Percentiles rank a stretch among this genome's conserved stretches.
Evolutionary conservation across 805 yeast genomes (phyloP).

Genomic region (Candida sakaeoensis): DNA sequence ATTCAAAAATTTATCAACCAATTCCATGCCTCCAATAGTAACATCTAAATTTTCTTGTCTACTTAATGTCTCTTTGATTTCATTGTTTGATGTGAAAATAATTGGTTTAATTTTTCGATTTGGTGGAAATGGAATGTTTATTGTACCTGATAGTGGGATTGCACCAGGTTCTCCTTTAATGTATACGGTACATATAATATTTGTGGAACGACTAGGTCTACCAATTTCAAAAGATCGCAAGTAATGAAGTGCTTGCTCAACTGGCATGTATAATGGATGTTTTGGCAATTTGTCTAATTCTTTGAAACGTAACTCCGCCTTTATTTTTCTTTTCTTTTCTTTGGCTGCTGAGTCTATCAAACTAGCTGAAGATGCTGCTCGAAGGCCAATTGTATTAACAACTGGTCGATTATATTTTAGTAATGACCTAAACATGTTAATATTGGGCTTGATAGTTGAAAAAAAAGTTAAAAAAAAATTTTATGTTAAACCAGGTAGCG

Average conservation of each 20-base stretch:
- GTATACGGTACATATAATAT: constrained; percentile 59
- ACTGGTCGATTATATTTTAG: constrained; percentile 3
- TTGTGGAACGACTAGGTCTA: constrained; percentile 64
- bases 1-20: constrained; percentile 63
- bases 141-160: constrained; percentile 66
- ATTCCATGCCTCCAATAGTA: constrained; percentile 67
- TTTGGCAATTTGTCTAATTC: constrained; percentile 37
- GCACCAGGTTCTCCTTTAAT: constrained; percentile 74
- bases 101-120: constrained; percentile 55
- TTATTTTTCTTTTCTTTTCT: constrained; percentile 12
- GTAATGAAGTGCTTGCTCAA: constrained; percentile 70
- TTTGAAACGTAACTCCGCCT: constrained; percentile 17
- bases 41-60: constrained; percentile 54
- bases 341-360: constrained; percentile 8
- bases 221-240: constrained; percentile 91
- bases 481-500: not conserved
- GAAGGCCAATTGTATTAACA: not conserved
- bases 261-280: constrained; percentile 66
- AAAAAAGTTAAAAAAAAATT: not conserved
- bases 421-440: constrained; percentile 6
- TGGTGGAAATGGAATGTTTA: constrained; percentile 69
- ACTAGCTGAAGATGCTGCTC: constrained; percentile 1
- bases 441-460: not conserved
- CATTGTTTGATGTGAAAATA: constrained; percentile 62
- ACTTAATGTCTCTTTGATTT: constrained; percentile 46